Base-by-base conservation (phyloP, 2,329 filamentous ascomycete genomes). In the Alternaria ventricosa region DNA sequence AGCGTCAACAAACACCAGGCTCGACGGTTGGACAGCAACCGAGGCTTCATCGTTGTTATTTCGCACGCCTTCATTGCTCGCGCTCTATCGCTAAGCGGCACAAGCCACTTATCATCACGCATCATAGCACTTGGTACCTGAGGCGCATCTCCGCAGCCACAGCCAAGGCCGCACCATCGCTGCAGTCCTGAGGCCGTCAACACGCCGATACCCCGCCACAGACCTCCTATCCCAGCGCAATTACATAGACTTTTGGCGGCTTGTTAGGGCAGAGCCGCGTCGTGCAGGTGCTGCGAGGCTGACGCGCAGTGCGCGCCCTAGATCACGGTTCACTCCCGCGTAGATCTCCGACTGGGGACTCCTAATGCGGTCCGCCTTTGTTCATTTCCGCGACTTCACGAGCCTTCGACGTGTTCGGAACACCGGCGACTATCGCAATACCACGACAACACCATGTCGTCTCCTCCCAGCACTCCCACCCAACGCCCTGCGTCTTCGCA, bases 401-500 rank as follows among this genome's bases (percentile, higher is more conserved):
- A 68, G 22, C 54, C 57, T 41, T 55, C 45, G 53, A 57, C 57
- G 50, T 44, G 28, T 64, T 60, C 55, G 43, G 50, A 51, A 33
- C 63, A 55, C 51, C 51, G 44, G 20, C 55, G 33, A 44, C 47
- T 55, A 50, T 61, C 41, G 59, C 54, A 46, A 36, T 50, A 64
- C 57, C 51, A 23, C 56, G 54, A 50, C 46, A 47, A n/a, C 63
- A 65, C 60, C 54, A 80, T 79, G 79, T 78, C 81, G 20, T 83
- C 81, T 36, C 81, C 82, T 43, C 82, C 82, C 33, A 73, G 78
- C 56, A 82, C 81, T 33, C 81, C 82, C 33, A 71, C 68, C 28
- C 76, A 80, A 30, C 78, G 78, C 57, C 77, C 75, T 22, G 53
- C 64, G 7, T 75, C 77, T 36, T 78, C 78, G 15, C 78, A 82